Evolutionary conservation across 306 rosid species (phyloP).

Genomic region (Citrullus colocynthis): DNA sequence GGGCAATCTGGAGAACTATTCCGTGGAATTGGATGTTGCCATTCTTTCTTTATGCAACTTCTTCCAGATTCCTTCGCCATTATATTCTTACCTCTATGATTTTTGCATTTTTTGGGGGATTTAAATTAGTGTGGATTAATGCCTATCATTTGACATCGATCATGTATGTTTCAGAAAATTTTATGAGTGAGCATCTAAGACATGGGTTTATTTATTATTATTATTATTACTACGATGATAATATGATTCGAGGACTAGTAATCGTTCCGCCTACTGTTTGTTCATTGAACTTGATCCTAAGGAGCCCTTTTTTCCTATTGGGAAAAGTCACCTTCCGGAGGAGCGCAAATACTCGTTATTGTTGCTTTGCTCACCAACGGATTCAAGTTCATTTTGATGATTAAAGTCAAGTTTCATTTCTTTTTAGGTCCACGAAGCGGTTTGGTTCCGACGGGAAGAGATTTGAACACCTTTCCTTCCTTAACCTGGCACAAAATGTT

Average conservation of each 20-base stretch:
- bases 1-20: background rate
- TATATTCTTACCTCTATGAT: background rate
- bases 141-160: background rate
- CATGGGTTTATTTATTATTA: background rate
- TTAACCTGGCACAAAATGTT: slow-evolving; percentile 83
- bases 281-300: background rate
- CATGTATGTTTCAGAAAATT: background rate
- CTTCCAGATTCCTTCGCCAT: background rate
- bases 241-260: background rate
- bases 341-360: background rate
- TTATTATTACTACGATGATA: background rate
- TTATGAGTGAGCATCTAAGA: background rate
- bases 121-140: background rate
- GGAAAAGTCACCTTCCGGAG: background rate
- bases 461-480: slow-evolving; percentile 82
- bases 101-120: background rate
- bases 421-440: slow-evolving; percentile 77
- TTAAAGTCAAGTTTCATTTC: background rate
- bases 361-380: background rate
- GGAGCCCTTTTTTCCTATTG: background rate
- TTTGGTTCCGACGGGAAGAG: slow-evolving; percentile 65
- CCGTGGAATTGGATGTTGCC: background rate
- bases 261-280: background rate
- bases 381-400: background rate
- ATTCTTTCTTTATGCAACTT: background rate